Base-by-base conservation (phyloP, 768 basidiomycete genomes). In the Collybia sordida region DNA sequence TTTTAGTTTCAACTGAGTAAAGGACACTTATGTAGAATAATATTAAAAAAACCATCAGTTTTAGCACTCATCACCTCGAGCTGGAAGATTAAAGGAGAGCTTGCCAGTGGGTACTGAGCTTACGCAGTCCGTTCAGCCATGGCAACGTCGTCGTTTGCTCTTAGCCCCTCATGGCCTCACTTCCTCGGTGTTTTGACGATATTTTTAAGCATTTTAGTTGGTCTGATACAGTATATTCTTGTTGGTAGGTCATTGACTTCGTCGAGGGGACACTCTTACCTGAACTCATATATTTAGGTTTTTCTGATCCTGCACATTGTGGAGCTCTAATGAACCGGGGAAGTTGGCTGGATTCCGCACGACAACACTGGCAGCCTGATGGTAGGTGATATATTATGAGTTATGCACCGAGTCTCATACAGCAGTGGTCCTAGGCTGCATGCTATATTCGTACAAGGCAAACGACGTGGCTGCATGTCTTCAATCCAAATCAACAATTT, bases 311-410 rank as follows among this genome's bases (percentile, higher is more conserved):
- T 12, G 72, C 79, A 46, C 87, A 82, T 60, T 95, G 93, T 62
- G 71, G 78, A 50, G 77, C 89, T 4, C 66, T 94, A 22, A 64
- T 93, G 41, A 85, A 76, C 42, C 73, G 72, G 35, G 93, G 93
- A 23, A 80, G 78, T 57, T 96, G 93, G 93, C 65, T 93, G 48
- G 93, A 93, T 63, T 64, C 68, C 21, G 67, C 63, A 35, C 76
- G 78, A 62, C 73, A 65, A 52, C 86, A 85, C 59, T 97, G 93
- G 93, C 93, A 97, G 63, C 93, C 93, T 2, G 81, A 91, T 52
- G 91, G 93, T 87, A 52, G 53, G 78, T 65, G 12, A 3, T 27
- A 47, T 7, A 24, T 24, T 28, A 49, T 24, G 45, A 22, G 45
- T 31, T n/a, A 38, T 43, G 9, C 48, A 24, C 53, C 41, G 42